These are phyloP conservation scores for Trametes hirsuta DNA, from an alignment of 1,284 basidiomycete species.

Conservation along the genomic window DNA sequence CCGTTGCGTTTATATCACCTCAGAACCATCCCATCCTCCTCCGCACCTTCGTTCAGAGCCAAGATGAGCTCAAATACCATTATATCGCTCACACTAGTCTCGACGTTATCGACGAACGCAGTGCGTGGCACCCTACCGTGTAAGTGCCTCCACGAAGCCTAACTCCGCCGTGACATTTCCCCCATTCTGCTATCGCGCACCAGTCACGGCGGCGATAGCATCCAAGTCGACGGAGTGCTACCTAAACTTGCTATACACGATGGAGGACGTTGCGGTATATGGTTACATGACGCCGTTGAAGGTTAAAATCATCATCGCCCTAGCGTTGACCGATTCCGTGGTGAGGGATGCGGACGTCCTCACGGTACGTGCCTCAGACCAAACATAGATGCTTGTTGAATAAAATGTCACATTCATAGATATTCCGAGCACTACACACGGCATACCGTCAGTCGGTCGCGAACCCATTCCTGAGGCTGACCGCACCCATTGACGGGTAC, in stretches of 20 bases:
- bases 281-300: conserved; percentile 83
- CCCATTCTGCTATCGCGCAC: neutral
- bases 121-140: conserved; percentile 31
- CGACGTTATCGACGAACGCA: conserved; percentile 79
- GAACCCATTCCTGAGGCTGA: conserved; percentile 76
- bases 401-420: conserved; percentile 42
- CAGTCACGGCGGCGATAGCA: conserved; percentile 50
- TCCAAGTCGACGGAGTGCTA: conserved; percentile 73
- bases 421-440: conserved; percentile 81
- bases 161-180: neutral
- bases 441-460: conserved; percentile 77
- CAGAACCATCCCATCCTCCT: conserved; percentile 82
- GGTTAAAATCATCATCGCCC: conserved; percentile 77
- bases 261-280: conserved; percentile 84
- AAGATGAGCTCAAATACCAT: conserved; percentile 79
- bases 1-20: conserved; percentile 79
- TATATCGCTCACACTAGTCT: conserved; percentile 82
- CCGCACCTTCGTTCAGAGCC: conserved; percentile 58
- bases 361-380: conserved; percentile 47
- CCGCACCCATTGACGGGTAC: conserved; percentile 47
- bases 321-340: conserved; percentile 76
- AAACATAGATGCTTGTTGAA: neutral
- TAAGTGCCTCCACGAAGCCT: conserved; percentile 5
- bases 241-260: conserved; percentile 74
- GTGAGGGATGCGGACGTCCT: conserved; percentile 76